Base-by-base conservation (phyloP, 192 early-diverging fungal species). In the Backusella westeae region DNA sequence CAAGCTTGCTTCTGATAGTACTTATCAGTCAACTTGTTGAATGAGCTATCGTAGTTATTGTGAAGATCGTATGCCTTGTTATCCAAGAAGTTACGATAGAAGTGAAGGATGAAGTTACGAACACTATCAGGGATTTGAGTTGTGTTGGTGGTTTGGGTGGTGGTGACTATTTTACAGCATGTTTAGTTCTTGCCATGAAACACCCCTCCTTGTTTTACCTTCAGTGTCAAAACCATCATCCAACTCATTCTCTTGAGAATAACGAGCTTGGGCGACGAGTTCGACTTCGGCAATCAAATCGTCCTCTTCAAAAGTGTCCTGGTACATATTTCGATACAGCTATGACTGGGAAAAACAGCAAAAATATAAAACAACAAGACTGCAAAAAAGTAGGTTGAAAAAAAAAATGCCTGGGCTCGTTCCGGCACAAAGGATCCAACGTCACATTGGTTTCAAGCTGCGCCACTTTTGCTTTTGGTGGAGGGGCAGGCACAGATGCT, bases 11-110 rank as follows among this genome's bases (percentile, higher is more conserved):
- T 97, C 34, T 87, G 83, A 81, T 93, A 98, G 86, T 90, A 97
- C 87, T 95, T 93, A 72, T 98, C 95, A 21, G 96, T 96, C 32
- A 97, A 87, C 74, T 92, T 91, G 82, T 93, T 93, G 89, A 96
- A 98, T 66, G 93, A 90, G 77, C 86, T 91, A 78, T 97, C 97
- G 78, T 97, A 98, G 80, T 94, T 92, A 69, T 89, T 87, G 75
- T 94, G 87, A 46, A 98, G 87, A 71, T 98, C 97, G 82, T 92
- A 92, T 34, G 91, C 90, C 75, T 92, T 94, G 84, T 91, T 91
- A 82, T 92, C 93, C 52, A 89, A 78, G 71, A 97, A 82, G 81
- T 93, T 91, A 36, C 90, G 88, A 82, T 95, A 89, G 80, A 98
- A 91, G 82, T 93, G 87, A 41, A 90, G 79, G 38, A 97, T 87